These are phyloP conservation scores for Helianthus tuberosus DNA, from an alignment of 129 eudicot genomes.

Conservation along the genomic window DNA sequence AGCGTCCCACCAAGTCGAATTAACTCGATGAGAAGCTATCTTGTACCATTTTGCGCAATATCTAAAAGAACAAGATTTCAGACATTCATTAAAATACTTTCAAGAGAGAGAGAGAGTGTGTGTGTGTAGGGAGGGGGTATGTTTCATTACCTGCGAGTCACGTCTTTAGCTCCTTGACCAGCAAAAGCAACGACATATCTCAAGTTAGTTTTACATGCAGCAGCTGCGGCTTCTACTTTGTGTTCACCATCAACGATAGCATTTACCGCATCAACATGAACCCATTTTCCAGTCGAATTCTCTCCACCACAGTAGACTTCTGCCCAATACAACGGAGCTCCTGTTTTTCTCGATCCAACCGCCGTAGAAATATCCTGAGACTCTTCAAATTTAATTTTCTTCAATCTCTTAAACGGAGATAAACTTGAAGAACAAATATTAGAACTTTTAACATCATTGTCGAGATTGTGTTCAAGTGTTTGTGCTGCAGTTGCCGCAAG, in stretches of 20 bases:
- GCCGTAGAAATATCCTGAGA: constrained; percentile 71
- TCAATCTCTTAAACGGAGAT: constrained; percentile 47
- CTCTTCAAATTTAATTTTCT: constrained; percentile 47
- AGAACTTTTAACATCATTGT: constrained; percentile 25
- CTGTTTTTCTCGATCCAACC: constrained; percentile 78
- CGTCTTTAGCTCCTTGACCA: constrained; percentile 94
- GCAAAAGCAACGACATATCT: constrained; percentile 97
- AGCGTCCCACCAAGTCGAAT: constrained; percentile 80
- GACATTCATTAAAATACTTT: background rate
- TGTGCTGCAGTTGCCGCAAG: constrained; percentile 68
- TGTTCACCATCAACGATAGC: constrained; percentile 82
- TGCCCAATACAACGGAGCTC: constrained; percentile 92
- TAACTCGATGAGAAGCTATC: constrained; percentile 76
- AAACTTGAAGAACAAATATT: constrained; percentile 22
- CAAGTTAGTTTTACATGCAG: constrained; percentile 83
- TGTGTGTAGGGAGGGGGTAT: background rate
- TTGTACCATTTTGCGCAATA: constrained; percentile 93
- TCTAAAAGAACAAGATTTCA: constrained; percentile 45
- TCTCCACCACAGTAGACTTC: constrained; percentile 81
- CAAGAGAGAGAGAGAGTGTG: background rate
- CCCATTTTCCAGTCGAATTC: constrained; percentile 89
- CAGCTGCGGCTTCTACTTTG: constrained; percentile 86
- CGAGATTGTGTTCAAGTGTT: constrained; percentile 26
- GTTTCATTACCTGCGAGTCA: constrained; percentile 82
- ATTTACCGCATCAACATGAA: constrained; percentile 87